Evolutionary conservation across 1,139 yeast genomes (phyloP).

Genomic region (Saccharomyces hybrid): DNA sequence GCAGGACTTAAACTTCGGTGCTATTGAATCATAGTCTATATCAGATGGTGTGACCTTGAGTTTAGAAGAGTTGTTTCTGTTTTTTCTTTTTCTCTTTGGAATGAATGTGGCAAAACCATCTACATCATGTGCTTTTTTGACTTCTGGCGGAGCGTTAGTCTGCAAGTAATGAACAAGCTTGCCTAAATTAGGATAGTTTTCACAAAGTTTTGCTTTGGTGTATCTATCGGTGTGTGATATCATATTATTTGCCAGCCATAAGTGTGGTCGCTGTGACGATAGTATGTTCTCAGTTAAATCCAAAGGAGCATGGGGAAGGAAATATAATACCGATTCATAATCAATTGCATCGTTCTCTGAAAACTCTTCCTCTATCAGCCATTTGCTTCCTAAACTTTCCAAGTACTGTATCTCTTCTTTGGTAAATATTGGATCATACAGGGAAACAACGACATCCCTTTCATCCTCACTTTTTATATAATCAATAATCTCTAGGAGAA

Average conservation of each 20-base stretch:
- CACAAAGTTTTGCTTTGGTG: constrained; percentile 36
- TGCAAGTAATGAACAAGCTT: constrained; percentile 33
- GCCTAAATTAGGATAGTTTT: constrained; percentile 38
- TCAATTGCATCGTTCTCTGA: constrained; percentile 10
- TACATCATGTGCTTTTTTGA: constrained; percentile 4
- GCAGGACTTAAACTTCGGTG: constrained; percentile 33
- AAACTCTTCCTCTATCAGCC: constrained; percentile 17
- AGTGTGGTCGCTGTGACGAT: constrained; percentile 30
- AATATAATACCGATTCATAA: constrained; percentile 36
- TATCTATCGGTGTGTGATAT: constrained; percentile 46
- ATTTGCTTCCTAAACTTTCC: constrained; percentile 18
- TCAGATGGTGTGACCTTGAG: constrained; percentile 31
- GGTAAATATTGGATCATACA: constrained; percentile 60
- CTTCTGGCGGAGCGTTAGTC: background rate
- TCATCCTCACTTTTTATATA: constrained; percentile 19
- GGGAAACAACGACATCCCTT: constrained; percentile 31
- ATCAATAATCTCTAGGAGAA: constrained; percentile 36
- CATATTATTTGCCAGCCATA: constrained; percentile 43
- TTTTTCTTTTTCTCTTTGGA: constrained; percentile 29
- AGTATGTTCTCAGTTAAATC: constrained; percentile 45
- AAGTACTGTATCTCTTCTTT: constrained; percentile 38
- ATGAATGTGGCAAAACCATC: constrained; percentile 26
- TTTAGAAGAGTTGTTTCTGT: constrained; percentile 23
- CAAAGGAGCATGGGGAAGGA: constrained; percentile 71
- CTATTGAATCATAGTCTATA: constrained; percentile 35